Conservation (phyloP, 2,329 filamentous ascomycete species). For the Didymella exigua region DNA sequence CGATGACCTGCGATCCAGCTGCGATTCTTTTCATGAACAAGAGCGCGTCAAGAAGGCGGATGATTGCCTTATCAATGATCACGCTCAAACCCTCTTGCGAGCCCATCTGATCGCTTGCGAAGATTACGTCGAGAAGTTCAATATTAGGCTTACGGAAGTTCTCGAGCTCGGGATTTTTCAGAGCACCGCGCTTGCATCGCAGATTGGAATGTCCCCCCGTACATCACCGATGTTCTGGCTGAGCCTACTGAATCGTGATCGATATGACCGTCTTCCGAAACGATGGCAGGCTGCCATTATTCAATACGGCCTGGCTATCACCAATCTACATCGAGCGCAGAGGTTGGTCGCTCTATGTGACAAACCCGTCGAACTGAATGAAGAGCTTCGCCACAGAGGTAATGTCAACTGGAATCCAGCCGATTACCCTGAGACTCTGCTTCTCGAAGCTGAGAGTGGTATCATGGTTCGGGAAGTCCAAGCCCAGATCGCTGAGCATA, state of each 20-base stretch:
- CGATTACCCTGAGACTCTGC: conserved; percentile 63
- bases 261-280: conserved; percentile 20
- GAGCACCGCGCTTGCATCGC: conserved; percentile 2
- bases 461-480: conserved; percentile 67
- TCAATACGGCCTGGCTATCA: conserved; percentile 35
- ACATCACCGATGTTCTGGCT: conserved; percentile 34
- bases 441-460: conserved; percentile 68
- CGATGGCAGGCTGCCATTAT: conserved; percentile 34
- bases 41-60: background rate
- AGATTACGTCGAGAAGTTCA: conserved; percentile 14
- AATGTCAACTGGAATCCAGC: conserved; percentile 62
- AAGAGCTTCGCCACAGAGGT: conserved; percentile 56
- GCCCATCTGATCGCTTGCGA: conserved; percentile 22
- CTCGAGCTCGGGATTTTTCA: background rate
- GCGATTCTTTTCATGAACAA: conserved; percentile 19
- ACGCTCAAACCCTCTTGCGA: conserved; percentile 4
- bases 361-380: conserved; percentile 28
- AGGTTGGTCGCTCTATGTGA: conserved; percentile 22
- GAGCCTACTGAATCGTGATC: conserved; percentile 26
- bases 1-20: conserved; percentile 23
- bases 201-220: conserved; percentile 23
- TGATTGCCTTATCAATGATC: background rate
- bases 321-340: conserved; percentile 38
- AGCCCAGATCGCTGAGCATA: conserved; percentile 61
- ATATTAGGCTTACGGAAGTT: conserved; percentile 2